phyloP scores from a whole-genome alignment of 2,329 filamentous ascomycete genomes.

The Xylaria polymorpha region DNA sequence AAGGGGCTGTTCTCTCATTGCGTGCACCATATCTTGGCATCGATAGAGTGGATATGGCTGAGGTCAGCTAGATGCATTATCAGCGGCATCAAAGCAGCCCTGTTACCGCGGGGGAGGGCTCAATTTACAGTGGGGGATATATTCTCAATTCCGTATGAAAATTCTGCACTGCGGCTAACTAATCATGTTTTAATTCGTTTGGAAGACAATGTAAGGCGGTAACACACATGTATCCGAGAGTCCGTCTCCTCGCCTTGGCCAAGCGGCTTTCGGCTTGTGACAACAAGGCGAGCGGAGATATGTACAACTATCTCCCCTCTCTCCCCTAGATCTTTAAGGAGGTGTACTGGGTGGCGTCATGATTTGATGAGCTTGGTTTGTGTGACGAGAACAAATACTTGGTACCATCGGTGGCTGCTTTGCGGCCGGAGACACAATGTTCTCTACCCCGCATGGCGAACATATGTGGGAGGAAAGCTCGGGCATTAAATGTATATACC shows the following conservation, averaged over 20 bases:
- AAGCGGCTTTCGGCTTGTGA: not conserved
- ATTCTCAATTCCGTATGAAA: not conserved
- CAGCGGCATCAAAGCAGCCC: not conserved
- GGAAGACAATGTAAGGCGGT: not conserved
- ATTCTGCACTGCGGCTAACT: conserved; percentile 4
- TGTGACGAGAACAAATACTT: not conserved
- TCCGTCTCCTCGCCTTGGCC: not conserved
- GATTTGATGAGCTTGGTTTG: not conserved
- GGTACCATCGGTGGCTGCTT: not conserved
- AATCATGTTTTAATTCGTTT: not conserved
- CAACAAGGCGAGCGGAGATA: not conserved
- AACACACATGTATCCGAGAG: not conserved
- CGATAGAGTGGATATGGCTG: conserved; percentile 10
- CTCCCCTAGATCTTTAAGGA: not conserved
- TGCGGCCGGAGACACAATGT: not conserved
- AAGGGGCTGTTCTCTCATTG: not conserved
- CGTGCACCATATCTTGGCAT: not conserved
- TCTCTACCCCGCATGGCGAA: not conserved
- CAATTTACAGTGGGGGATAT: conserved; percentile 12
- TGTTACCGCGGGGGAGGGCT: conserved; percentile 1
- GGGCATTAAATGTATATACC: not conserved
- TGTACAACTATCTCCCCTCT: not conserved
- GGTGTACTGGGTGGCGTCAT: not conserved
- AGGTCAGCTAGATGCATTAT: conserved; percentile 3
- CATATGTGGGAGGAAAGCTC: not conserved